Base-by-base conservation (phyloP, 78 protist species). In the Neovahlkampfia damariscottae region DNA sequence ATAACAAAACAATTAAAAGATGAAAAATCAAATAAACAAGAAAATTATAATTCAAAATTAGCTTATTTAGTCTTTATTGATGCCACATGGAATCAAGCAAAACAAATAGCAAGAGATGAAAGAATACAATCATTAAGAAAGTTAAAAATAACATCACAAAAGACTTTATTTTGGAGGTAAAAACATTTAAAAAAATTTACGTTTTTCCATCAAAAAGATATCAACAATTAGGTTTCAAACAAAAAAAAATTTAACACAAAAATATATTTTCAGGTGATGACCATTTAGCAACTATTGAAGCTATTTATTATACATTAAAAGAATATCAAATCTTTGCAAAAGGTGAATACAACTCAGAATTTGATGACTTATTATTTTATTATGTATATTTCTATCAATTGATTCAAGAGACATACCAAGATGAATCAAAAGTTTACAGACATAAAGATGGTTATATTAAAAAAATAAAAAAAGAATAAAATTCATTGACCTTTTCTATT, bases 271-370 rank as follows among this genome's bases (percentile, higher is more conserved):
- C 3, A 28, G 72, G 72, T 8, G 82, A 78, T 66, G 5, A 5
- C 7, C 31, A 34, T 73, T 58, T 78, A 50, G 82, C 82, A 9
- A 78, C 82, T 29, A 58, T 78, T 67, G 82, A 78, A 31, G 82
- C 82, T 29, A 78, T 78, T 9, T 78, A 69, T 71, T 78, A 78
- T 73, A 9, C 31, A 30, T 2, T 78, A 8, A 4, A 38, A 28
- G 77, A 78, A 29, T 30, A 38, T 10, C 19, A 3, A 2, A 38
- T 76, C 32, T 40, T 5, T 3, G 6, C 70, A 5, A 36, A 67
- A 36, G 3, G 3, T 34, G 5, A 7, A 19, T 76, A 76, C 79
- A 58, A 69, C 40, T 67, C 70, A 5, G 75, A 78, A 39, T 74
- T 69, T 41, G 82, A 78, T 38, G 82, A 78, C 31, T 2, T 78